Evolutionary conservation across 1,139 yeast genomes (phyloP), one percentile per base, ranked within the genome.

Genomic region (Taphrina communis): DNA sequence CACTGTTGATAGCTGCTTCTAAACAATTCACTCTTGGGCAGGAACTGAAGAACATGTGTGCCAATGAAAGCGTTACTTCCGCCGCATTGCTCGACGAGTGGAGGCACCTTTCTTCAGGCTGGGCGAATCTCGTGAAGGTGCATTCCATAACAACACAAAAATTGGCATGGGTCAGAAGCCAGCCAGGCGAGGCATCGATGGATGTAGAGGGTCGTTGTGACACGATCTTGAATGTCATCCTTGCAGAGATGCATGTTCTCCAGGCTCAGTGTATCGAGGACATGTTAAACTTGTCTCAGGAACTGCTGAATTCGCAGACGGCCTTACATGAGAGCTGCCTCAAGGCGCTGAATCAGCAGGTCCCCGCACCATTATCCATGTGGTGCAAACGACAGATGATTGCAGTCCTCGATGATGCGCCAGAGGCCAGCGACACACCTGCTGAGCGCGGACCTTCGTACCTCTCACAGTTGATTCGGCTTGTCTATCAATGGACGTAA

Each of bases 191-290:
- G 42, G 14, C 25, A 8, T 38, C 11, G 19, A 35, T 12, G 17
- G 48, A 56, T 5, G 6, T 19, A 12, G 60, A 38, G 17, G 17
- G 36, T 17, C 46, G 60, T 12, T 39, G 60, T 21, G 60, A 56
- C 36, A 56, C 60, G 17, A 56, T 56, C 11, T 21, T 56, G 36
- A 56, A 56, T 11, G 36, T 56, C 12, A 21, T 56, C 35, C 48
- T 56, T 35, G 60, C 60, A 17, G 60, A 56, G 19, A 56, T 56
- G 60, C 25, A 56, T 7, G 48, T 41, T 19, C 36, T 56, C 9
- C 21, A 21, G 7, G 12, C 21, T 5, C 60, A 56, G 17, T 41
- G 25, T 14, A 19, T 21, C 4, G 50, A 56, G 21, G 60, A 56
- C 39, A 14, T 56, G 36, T 6, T 38, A 35, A 4, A 17, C 46